Evolutionary conservation across 768 basidiomycete species (phyloP).

Genomic region (Leccinum rimulosum): DNA sequence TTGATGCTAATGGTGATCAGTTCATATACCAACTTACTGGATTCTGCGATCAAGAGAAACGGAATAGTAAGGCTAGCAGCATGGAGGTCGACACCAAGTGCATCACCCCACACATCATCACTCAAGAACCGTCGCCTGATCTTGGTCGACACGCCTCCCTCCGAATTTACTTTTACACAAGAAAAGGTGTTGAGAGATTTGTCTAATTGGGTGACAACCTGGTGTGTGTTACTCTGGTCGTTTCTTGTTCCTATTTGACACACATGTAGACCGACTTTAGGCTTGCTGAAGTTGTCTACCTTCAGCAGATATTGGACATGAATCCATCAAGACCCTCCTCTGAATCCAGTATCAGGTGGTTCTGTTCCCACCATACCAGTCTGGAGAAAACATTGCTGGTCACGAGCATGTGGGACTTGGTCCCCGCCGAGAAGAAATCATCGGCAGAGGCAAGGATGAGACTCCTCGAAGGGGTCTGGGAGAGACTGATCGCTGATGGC

Average conservation of each 20-base stretch:
- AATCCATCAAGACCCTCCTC: neutral
- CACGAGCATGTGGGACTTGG: neutral
- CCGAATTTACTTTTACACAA: neutral
- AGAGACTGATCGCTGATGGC: neutral
- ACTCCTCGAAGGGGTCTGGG: neutral
- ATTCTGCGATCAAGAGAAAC: neutral
- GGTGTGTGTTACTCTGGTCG: neutral
- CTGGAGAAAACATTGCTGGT: neutral
- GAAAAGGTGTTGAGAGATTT: neutral
- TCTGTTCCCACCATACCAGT: neutral
- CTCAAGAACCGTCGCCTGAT: neutral
- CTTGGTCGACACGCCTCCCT: neutral
- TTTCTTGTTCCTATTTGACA: neutral
- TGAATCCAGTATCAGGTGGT: neutral
- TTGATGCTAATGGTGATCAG: neutral
- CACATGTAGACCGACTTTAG: neutral
- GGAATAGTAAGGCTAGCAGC: neutral
- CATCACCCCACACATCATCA: neutral
- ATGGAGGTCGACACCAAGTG: too few species aligned
- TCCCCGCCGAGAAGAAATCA: neutral
- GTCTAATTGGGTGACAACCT: neutral
- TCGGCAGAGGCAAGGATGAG: neutral
- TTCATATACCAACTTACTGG: neutral
- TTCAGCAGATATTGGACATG: neutral
- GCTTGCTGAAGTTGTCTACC: neutral